Conservation (phyloP, 148 eudicot genomes). For the Dianthus caryophyllus region DNA sequence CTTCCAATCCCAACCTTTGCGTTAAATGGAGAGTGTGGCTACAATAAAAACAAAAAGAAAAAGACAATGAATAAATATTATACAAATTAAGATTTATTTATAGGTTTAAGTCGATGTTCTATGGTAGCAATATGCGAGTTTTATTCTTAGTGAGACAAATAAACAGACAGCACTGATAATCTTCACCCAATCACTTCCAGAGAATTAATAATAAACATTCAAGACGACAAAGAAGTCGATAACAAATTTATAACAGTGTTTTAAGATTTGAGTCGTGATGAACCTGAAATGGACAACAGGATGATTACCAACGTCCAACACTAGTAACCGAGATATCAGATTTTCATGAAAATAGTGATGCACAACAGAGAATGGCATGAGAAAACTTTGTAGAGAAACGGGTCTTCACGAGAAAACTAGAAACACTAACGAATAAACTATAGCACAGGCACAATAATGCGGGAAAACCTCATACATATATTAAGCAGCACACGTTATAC, state of each 20-base stretch:
- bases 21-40: slow-evolving; percentile 32
- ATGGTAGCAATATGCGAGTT: neutral
- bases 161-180: neutral
- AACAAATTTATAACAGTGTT: neutral
- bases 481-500: neutral
- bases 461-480: too few species aligned
- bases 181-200: neutral
- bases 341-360: too few species aligned
- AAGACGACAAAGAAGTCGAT: neutral
- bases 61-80: neutral
- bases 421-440: too few species aligned
- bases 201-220: neutral
- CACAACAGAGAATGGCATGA: neutral
- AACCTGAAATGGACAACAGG: too few species aligned
- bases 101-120: neutral
- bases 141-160: neutral
- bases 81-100: too few species aligned
- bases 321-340: too few species aligned
- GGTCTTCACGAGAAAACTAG: neutral
- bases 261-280: neutral
- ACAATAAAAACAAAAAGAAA: slow-evolving; percentile 13
- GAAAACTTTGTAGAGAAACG: neutral
- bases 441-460: neutral
- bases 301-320: too few species aligned
- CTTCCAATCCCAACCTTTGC: slow-evolving; percentile 34